phyloP scores from a whole-genome alignment of 306 rosid genomes.

The Hippophae tibetana region DNA sequence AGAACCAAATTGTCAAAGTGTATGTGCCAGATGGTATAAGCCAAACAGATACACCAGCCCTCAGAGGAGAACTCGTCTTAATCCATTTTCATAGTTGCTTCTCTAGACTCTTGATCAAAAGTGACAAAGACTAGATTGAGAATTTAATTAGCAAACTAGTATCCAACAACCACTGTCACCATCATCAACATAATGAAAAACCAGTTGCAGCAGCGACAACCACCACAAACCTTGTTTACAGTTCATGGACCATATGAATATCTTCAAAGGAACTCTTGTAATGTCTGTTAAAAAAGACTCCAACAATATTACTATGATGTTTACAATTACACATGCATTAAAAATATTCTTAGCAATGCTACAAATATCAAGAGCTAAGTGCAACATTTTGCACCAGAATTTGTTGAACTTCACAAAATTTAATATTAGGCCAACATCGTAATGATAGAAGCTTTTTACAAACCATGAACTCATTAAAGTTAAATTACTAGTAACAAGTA shows the following conservation, averaged over 20 bases:
- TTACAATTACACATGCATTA: too few species aligned
- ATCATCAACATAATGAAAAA: slow-evolving; percentile 17
- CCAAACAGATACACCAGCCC: background rate
- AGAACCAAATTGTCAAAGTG: slow-evolving; percentile 11
- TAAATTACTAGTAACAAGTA: too few species aligned
- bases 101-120: slow-evolving; percentile 20
- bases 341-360: too few species aligned
- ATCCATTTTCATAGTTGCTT: slow-evolving; percentile 21
- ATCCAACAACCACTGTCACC: slow-evolving; percentile 14
- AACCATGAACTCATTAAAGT: too few species aligned
- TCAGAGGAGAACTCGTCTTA: slow-evolving; percentile 15
- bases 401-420: too few species aligned
- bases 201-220: slow-evolving; percentile 14
- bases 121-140: slow-evolving; percentile 10
- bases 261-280: background rate
- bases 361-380: too few species aligned
- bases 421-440: too few species aligned
- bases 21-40: too few species aligned
- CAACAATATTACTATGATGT: background rate
- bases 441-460: too few species aligned
- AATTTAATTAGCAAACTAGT: slow-evolving; percentile 9
- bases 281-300: slow-evolving; percentile 1
- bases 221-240: slow-evolving; percentile 22
- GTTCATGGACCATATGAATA: slow-evolving; percentile 18
- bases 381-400: too few species aligned